A percentile compares a stretch with the other conserved stretches of the same genome.
phyloP scores from a whole-genome alignment of 1,139 yeast species.

The Taiozyma sp. region DNA sequence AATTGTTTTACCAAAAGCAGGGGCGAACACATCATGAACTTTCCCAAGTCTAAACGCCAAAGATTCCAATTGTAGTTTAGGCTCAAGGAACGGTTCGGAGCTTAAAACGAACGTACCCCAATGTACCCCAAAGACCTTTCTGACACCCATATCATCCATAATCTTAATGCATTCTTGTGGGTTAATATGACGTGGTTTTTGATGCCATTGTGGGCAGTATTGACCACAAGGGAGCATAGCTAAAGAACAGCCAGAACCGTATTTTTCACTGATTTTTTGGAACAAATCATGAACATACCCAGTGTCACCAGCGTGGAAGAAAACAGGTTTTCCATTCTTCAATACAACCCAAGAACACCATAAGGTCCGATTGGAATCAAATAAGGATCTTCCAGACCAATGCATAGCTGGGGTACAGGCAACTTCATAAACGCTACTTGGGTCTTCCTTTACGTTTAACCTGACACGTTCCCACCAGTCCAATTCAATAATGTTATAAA shows the following conservation, averaged over 20 bases:
- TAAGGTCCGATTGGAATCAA: conserved; percentile 74
- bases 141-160: conserved; percentile 56
- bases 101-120: conserved; percentile 95
- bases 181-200: conserved; percentile 80
- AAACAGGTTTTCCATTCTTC: conserved; percentile 60
- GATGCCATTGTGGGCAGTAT: conserved; percentile 94
- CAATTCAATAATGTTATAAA: conserved; percentile 55
- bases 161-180: conserved; percentile 75
- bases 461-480: conserved; percentile 86
- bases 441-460: conserved; percentile 30
- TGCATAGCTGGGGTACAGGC: conserved; percentile 97
- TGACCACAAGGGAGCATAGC: conserved; percentile 92
- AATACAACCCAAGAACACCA: conserved; percentile 85
- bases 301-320: conserved; percentile 94
- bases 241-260: conserved; percentile 59
- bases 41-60: conserved; percentile 31
- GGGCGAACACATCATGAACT: conserved; percentile 40
- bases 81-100: conserved; percentile 85
- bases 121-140: conserved; percentile 79
- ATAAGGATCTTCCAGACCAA: conserved; percentile 83
- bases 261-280: conserved; percentile 53
- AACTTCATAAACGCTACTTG: conserved; percentile 59
- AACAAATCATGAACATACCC: conserved; percentile 79
- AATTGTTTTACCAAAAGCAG: conserved; percentile 49
- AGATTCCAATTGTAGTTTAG: conserved; percentile 46